These are phyloP conservation scores for Cicer cuneatum DNA, from an alignment of 306 rosid species.

Conservation along the genomic window DNA sequence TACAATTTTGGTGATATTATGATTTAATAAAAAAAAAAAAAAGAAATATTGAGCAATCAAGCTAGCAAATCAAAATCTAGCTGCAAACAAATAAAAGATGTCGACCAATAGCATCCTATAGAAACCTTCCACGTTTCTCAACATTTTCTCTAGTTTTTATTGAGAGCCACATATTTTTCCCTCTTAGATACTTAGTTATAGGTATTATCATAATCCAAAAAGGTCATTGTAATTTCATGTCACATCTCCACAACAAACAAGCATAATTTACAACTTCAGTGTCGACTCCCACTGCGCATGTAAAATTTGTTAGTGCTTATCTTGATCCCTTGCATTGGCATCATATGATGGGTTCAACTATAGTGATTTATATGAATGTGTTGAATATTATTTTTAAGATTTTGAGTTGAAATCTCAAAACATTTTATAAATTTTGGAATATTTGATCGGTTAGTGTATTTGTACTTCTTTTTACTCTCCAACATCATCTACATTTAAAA, in stretches of 20 bases:
- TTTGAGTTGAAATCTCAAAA: too few relatives aligned
- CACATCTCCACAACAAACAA: slow-evolving; percentile 31
- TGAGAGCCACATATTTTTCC: slow-evolving; percentile 45
- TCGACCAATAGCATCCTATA: slow-evolving; percentile 6
- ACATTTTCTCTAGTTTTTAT: background rate
- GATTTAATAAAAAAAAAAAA: too few relatives aligned
- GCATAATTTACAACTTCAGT: slow-evolving; percentile 17
- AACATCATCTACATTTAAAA: too few relatives aligned
- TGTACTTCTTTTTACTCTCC: too few relatives aligned
- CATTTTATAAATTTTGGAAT: too few relatives aligned
- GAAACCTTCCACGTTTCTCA: slow-evolving; percentile 42
- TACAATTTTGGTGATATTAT: too few relatives aligned
- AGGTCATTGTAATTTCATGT: slow-evolving; percentile 45
- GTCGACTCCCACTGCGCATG: slow-evolving; percentile 21
- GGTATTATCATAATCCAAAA: slow-evolving; percentile 39
- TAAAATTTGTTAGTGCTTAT: slow-evolving; percentile 38
- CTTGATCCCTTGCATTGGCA: background rate
- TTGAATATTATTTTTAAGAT: too few relatives aligned
- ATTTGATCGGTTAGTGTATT: too few relatives aligned
- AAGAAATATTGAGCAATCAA: background rate
- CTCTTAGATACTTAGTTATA: background rate
- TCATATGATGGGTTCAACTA: background rate
- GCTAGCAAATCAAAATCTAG: slow-evolving; percentile 16
- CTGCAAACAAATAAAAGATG: slow-evolving; percentile 33
- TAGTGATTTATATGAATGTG: too few relatives aligned